A percentile compares a stretch with the other conserved stretches of the same genome.
These are phyloP conservation scores for Rhodotorula sp. DNA, from an alignment of 1,284 basidiomycete species.

Conservation along the genomic window DNA sequence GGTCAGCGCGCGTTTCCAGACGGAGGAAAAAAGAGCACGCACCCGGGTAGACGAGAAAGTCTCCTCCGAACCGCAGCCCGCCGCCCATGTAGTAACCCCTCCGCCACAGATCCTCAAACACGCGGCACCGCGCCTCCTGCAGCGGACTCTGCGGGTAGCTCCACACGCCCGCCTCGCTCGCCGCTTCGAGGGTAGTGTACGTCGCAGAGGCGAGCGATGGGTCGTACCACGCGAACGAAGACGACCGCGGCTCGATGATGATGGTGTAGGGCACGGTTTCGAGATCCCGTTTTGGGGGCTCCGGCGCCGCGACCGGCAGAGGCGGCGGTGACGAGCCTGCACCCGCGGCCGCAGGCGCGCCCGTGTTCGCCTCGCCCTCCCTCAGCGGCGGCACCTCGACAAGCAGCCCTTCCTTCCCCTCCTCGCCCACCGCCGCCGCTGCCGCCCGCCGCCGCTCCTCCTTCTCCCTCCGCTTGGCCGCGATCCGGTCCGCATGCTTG, in stretches of 20 bases:
- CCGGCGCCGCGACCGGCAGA: constrained; percentile 34
- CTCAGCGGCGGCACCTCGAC: constrained; percentile 42
- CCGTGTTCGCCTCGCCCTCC: constrained; percentile 25
- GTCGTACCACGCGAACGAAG: constrained; percentile 65
- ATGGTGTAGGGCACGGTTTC: constrained; percentile 45
- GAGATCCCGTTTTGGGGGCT: constrained; percentile 15
- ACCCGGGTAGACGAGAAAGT: constrained; percentile 96
- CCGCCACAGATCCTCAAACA: constrained; percentile 77
- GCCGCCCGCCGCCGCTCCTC: constrained; percentile 51
- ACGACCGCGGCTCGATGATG: constrained; percentile 61
- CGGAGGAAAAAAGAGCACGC: constrained; percentile 41
- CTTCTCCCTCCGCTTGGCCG: constrained; percentile 58
- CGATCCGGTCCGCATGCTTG: constrained; percentile 53
- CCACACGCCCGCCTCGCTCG: constrained; percentile 72
- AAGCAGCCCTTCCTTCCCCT: constrained; percentile 49
- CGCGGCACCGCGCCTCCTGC: constrained; percentile 69
- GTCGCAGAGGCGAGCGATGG: constrained; percentile 48
- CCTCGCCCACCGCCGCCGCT: constrained; percentile 49
- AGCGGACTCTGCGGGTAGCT: constrained; percentile 65
- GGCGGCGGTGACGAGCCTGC: neutral
- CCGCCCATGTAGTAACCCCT: constrained; percentile 81
- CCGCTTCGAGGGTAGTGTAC: constrained; percentile 63
- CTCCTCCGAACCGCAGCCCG: constrained; percentile 91
- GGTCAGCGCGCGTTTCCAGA: too few species aligned
- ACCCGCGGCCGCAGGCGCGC: neutral